These are phyloP conservation scores for Colletotrichum sp. DNA, from an alignment of 2,329 filamentous ascomycete genomes.

Conservation along the genomic window DNA sequence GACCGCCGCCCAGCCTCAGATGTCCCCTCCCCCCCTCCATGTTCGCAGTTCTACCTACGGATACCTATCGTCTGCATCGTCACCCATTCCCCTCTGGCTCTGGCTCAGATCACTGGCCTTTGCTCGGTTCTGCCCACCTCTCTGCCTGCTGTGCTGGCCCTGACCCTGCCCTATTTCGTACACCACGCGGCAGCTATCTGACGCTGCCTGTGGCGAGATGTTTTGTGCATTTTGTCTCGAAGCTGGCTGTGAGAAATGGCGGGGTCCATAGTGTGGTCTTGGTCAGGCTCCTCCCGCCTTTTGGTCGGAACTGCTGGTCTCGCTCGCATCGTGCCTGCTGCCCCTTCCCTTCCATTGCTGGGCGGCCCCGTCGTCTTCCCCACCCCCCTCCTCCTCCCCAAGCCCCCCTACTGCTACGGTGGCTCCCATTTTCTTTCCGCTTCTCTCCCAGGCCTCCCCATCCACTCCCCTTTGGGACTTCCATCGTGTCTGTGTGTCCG, in stretches of 20 bases:
- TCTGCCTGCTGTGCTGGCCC: background rate
- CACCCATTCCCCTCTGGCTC: background rate
- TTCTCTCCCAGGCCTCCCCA: background rate
- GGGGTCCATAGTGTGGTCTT: background rate
- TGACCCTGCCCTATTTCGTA: background rate
- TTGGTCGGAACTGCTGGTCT: background rate
- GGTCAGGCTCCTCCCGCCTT: background rate
- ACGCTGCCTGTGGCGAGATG: background rate
- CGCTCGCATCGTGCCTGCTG: background rate
- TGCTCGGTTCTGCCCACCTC: background rate
- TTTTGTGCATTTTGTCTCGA: background rate
- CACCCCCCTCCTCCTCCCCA: background rate
- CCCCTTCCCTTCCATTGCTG: background rate
- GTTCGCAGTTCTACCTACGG: background rate
- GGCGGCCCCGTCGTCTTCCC: background rate
- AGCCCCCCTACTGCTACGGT: background rate
- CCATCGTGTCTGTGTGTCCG: conserved; percentile 2
- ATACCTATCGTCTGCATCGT: background rate
- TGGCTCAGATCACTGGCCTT: background rate
- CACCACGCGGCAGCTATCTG: background rate
- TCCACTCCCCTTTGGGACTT: background rate
- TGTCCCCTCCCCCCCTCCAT: background rate
- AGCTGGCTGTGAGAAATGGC: background rate
- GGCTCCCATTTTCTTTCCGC: background rate
- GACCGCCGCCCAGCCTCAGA: background rate